Evolutionary conservation across 495 filamentous ascomycete species (phyloP).

Genomic region (Neurospora hispaniola): DNA sequence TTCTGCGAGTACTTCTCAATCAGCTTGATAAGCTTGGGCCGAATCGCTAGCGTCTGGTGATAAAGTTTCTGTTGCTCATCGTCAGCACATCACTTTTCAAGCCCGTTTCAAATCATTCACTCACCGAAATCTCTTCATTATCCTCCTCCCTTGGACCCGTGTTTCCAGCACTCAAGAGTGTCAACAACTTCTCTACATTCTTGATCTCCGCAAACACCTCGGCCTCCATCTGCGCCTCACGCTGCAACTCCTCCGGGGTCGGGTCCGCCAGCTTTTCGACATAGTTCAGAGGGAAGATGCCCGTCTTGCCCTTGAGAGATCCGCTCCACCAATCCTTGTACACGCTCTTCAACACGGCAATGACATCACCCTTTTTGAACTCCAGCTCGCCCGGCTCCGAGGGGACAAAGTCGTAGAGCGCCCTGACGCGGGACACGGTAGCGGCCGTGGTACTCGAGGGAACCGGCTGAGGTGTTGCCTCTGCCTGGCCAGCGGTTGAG

Average conservation of each 20-base stretch:
- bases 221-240: constrained; percentile 92
- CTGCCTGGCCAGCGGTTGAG: constrained; percentile 14
- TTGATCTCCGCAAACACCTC: constrained; percentile 98
- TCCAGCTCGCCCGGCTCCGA: constrained; percentile 90
- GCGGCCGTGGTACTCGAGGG: constrained; percentile 74
- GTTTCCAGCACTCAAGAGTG: constrained; percentile 87
- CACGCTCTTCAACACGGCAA: constrained; percentile 92
- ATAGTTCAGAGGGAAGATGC: constrained; percentile 97
- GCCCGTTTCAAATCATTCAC: constrained; percentile 2
- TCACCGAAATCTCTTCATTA: constrained; percentile 85
- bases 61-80: constrained; percentile 57
- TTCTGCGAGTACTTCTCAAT: constrained; percentile 99
- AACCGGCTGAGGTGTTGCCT: constrained; percentile 29
- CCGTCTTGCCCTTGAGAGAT: constrained; percentile 83
- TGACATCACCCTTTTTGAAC: constrained; percentile 94
- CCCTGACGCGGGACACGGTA: constrained; percentile 88
- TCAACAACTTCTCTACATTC: constrained; percentile 94
- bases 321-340: constrained; percentile 99
- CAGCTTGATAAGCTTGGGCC: constrained; percentile 92
- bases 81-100: not conserved
- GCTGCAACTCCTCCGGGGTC: constrained; percentile 85
- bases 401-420: constrained; percentile 88
- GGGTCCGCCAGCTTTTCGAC: constrained; percentile 95
- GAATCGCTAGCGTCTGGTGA: constrained; percentile 84
- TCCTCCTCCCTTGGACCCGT: constrained; percentile 77